These are phyloP conservation scores for Plasmodium malariae DNA, from an alignment of 169 alveolate genomes.

Conservation along the genomic window DNA sequence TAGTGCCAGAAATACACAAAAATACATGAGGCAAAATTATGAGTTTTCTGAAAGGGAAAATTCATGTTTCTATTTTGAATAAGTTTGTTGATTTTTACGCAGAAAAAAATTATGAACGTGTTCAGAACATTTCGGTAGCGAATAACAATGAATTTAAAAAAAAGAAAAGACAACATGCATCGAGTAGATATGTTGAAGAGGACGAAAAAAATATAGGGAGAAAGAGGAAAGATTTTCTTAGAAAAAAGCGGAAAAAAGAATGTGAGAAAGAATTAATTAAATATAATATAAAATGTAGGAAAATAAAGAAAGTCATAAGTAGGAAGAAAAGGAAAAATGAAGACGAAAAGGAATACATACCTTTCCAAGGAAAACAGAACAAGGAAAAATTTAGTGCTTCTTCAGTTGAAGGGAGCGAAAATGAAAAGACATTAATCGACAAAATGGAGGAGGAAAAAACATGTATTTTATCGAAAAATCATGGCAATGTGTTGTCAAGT, in stretches of 20 bases:
- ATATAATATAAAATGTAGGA: not conserved
- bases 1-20: not conserved
- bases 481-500: too few relatives aligned
- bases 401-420: too few relatives aligned
- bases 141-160: not conserved
- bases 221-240: not conserved
- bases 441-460: too few relatives aligned
- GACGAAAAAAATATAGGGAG: not conserved
- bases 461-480: too few relatives aligned
- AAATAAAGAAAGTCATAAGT: not conserved
- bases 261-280: not conserved
- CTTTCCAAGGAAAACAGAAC: too few relatives aligned
- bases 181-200: not conserved
- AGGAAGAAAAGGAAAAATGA: not conserved
- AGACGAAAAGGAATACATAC: not conserved
- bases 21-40: slow-evolving; percentile 3
- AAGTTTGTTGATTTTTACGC: slow-evolving; percentile 53
- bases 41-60: slow-evolving; percentile 7
- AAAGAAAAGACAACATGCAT: too few relatives aligned
- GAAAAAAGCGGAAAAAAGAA: not conserved
- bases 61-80: slow-evolving; percentile 54
- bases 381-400: too few relatives aligned
- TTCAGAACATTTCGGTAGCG: not conserved
- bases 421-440: too few relatives aligned
- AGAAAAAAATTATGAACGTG: not conserved